These are phyloP conservation scores for Panaeolus cyanescens DNA, from an alignment of 768 basidiomycete species.

Conservation along the genomic window DNA sequence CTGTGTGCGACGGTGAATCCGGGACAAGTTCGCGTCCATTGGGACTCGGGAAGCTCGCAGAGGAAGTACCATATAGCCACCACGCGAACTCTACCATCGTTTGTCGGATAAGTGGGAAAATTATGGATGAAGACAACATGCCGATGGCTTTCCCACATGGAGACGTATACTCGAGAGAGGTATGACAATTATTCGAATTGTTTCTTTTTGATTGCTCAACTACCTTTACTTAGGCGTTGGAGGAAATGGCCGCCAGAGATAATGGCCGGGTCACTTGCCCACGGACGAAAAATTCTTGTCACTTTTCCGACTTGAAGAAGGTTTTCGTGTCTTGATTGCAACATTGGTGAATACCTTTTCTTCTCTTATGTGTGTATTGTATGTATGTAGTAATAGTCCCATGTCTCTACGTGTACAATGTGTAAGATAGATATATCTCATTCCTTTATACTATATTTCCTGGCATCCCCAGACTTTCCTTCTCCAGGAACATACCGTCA, in stretches of 20 bases:
- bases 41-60: slow-evolving; percentile 73
- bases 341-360: background rate
- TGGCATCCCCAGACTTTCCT: too few species aligned
- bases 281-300: slow-evolving; percentile 63
- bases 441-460: too few species aligned
- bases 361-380: too few species aligned
- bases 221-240: slow-evolving; percentile 61
- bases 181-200: slow-evolving; percentile 34
- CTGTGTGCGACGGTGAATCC: slow-evolving; percentile 75
- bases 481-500: too few species aligned
- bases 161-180: slow-evolving; percentile 92
- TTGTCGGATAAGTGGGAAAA: slow-evolving; percentile 85
- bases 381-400: too few species aligned
- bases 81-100: slow-evolving; percentile 96
- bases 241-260: slow-evolving; percentile 84
- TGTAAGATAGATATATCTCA: too few species aligned
- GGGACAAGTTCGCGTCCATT: slow-evolving; percentile 37
- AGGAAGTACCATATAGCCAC: slow-evolving; percentile 89
- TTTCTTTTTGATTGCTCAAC: slow-evolving; percentile 12
- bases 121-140: slow-evolving; percentile 94
- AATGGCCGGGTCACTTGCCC: slow-evolving; percentile 85
- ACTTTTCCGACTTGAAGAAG: slow-evolving; percentile 72
- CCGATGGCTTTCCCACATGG: slow-evolving; percentile 92
- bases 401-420: too few species aligned
- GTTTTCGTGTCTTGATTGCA: slow-evolving; percentile 81